Evolutionary conservation across 2,329 filamentous ascomycete species (phyloP), one percentile per base, ranked within the genome.

Genomic region (Alternaria rosae): DNA sequence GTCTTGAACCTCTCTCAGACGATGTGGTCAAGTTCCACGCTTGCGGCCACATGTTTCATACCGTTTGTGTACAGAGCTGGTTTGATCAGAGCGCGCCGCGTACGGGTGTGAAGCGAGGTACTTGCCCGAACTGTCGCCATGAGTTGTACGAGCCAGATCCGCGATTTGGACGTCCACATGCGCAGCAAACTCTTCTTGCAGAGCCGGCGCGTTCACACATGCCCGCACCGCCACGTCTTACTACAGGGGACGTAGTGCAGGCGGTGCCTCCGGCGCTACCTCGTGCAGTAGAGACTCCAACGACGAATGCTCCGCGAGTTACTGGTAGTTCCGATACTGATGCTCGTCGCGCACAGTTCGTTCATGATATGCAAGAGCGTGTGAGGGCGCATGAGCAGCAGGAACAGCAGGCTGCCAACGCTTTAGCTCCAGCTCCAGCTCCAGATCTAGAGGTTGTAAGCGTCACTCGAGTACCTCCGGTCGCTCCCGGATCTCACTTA

Each of bases 11-110:
- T 23, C 28, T 57, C 5, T 17, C 8, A n/a, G 25, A 56, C 23
- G 53, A 57, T 25, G 51, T 62, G 17, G 43, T 64, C 17, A 50
- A 56, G 42, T 28, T 57, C 25, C 23, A 38, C 4, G 53, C 53
- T 11, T 64, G 61, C 25, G 32, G 20, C 7, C 59, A 62, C 28
- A 47, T 30, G 25, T 61, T 61, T 25, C 59, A 61, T 25, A 43
- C 47, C 7, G 35, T 52, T 17, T 61, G 59, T 47, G 21, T 54
- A 30, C 47, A 41, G n/a, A 32, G 38, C 25, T 61, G 59, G 59
- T 52, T 57, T 13, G 45, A 54, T 20, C 23, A 43, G 20, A 58
- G 38, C 23, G 47, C 56, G 0, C 56, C 56, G 20, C 35, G 54
- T 28, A 23, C 28, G 20, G 54, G 42, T 6, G n/a, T 2, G 11